A percentile compares a stretch with the other conserved stretches of the same genome.
These are phyloP conservation scores for Leptomonas seymouri DNA, from an alignment of 208 protist species.

Conservation along the genomic window DNA sequence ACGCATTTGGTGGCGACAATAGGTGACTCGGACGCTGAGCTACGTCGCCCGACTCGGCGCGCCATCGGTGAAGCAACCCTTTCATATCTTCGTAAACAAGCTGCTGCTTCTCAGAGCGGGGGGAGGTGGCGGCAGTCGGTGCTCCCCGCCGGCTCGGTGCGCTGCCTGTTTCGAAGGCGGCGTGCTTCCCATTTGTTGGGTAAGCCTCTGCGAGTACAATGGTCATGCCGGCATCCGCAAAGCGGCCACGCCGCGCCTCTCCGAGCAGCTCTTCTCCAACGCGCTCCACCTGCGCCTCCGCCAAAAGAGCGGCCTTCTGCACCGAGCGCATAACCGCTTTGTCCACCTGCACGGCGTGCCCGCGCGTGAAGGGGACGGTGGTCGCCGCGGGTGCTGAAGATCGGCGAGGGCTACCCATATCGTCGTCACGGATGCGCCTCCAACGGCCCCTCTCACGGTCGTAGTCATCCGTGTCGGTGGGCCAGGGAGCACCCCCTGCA, in stretches of 20 bases:
- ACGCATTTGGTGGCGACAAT: neutral
- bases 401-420: neutral
- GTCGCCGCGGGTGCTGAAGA: neutral
- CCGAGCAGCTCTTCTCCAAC: slow-evolving; percentile 13
- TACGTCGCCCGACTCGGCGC: neutral
- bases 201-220: neutral
- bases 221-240: neutral
- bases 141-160: neutral
- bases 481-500: neutral
- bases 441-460: neutral
- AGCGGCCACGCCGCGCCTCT: neutral
- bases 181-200: too few species aligned
- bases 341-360: neutral
- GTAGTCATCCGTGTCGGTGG: neutral
- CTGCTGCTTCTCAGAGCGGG: slow-evolving; percentile 28
- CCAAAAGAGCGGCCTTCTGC: slow-evolving; percentile 42
- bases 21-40: neutral
- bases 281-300: slow-evolving; percentile 57
- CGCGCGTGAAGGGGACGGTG: neutral
- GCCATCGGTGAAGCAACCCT: slow-evolving; percentile 24
- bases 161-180: too few species aligned
- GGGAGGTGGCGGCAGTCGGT: neutral
- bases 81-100: slow-evolving; percentile 45
- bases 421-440: neutral
- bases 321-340: slow-evolving; percentile 43